Evolutionary conservation across 257 asterid species (phyloP).

Genomic region (Forsythia suspensa): DNA sequence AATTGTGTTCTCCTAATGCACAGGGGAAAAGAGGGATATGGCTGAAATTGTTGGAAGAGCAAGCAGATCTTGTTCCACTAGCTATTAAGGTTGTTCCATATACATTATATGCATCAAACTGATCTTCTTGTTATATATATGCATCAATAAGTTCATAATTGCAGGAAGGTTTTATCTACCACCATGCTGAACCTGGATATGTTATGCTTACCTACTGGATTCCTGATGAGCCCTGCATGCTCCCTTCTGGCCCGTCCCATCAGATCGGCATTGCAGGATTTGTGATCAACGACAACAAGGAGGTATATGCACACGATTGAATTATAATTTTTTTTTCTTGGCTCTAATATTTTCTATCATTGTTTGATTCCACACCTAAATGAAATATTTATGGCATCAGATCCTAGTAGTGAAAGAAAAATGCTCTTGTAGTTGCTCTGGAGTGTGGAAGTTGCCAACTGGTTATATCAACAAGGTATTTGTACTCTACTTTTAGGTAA

Average conservation of each 20-base stretch:
- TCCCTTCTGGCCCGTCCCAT: conserved; percentile 40
- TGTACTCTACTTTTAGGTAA: background rate
- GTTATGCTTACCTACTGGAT: conserved; percentile 44
- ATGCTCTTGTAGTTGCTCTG: conserved; percentile 36
- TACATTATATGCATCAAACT: background rate
- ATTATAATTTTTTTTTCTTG: background rate
- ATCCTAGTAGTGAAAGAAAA: conserved; percentile 47
- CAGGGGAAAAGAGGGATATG: conserved; percentile 43
- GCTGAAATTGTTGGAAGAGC: conserved; percentile 35
- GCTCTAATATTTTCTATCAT: background rate
- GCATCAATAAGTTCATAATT: background rate
- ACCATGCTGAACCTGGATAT: conserved; percentile 40
- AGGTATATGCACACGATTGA: conserved; percentile 7
- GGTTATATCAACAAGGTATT: conserved; percentile 41
- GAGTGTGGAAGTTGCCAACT: conserved; percentile 49
- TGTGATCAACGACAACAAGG: conserved; percentile 29
- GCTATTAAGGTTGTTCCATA: conserved; percentile 33
- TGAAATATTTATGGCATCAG: conserved; percentile 12
- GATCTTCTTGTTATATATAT: background rate
- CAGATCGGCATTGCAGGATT: conserved; percentile 47
- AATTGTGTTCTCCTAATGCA: background rate
- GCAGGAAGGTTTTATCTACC: conserved; percentile 40
- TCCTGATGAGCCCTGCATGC: conserved; percentile 32
- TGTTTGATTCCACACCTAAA: background rate
- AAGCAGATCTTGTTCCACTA: conserved; percentile 39